phyloP scores from a whole-genome alignment of 768 basidiomycete species.

The Arthromyces matolae region DNA sequence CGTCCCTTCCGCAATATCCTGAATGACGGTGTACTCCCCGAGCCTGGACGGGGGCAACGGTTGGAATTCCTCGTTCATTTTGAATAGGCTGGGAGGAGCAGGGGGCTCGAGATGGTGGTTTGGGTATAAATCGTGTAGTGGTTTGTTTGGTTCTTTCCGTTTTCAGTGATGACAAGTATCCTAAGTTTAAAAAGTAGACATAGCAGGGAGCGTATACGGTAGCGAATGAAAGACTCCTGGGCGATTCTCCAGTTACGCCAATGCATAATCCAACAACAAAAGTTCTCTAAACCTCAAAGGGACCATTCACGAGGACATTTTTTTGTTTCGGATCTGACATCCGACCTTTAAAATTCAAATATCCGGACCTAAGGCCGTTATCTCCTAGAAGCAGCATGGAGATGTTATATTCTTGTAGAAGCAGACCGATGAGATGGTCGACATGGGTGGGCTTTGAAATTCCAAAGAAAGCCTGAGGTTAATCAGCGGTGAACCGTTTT shows the following conservation, averaged over 20 bases:
- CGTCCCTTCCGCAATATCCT: constrained; percentile 92
- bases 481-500: too few relatives aligned
- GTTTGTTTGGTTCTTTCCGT: constrained; percentile 17
- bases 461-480: not conserved
- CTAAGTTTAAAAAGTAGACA: too few relatives aligned
- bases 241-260: too few relatives aligned
- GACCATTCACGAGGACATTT: not conserved
- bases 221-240: too few relatives aligned
- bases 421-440: too few relatives aligned
- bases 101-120: constrained; percentile 24
- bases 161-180: not conserved
- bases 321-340: constrained; percentile 3
- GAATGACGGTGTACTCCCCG: constrained; percentile 85
- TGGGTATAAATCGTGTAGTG: constrained; percentile 25
- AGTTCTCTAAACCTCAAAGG: constrained; percentile 2
- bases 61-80: constrained; percentile 30
- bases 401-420: too few relatives aligned
- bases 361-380: constrained; percentile 10
- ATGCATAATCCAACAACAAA: too few relatives aligned
- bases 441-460: too few relatives aligned
- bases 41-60: constrained; percentile 65
- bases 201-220: too few relatives aligned
- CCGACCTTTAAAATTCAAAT: constrained; percentile 9
- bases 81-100: constrained; percentile 15
- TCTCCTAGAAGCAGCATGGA: constrained; percentile 12